A percentile compares a stretch with the other conserved stretches of the same genome.
phyloP scores from a whole-genome alignment of 345 rosid genomes.

The Durio zibethinus region DNA sequence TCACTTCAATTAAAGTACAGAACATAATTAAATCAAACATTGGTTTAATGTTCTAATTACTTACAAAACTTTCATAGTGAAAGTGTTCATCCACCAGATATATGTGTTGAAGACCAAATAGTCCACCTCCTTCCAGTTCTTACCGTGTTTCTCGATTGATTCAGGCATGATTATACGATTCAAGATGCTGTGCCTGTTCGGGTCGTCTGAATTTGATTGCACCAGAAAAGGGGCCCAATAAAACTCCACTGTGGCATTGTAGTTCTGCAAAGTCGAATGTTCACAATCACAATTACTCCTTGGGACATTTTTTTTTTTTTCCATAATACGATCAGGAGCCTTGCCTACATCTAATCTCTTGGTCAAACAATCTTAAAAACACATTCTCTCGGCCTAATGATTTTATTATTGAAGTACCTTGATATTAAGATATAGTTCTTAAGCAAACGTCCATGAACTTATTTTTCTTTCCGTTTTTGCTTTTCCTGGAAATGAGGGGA shows the following conservation, averaged over 20 bases:
- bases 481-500: background rate
- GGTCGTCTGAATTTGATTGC: slow-evolving; percentile 88
- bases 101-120: slow-evolving; percentile 86
- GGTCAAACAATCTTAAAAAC: no score
- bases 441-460: background rate
- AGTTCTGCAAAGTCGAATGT: slow-evolving; percentile 44
- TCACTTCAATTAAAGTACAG: background rate
- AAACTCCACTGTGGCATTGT: slow-evolving; percentile 89
- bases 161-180: slow-evolving; percentile 82
- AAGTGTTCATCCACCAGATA: slow-evolving; percentile 98
- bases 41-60: slow-evolving; percentile 15
- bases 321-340: no score
- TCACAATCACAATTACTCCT: background rate
- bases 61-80: slow-evolving; percentile 74
- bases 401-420: background rate
- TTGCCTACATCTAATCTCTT: slow-evolving; percentile 31
- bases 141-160: slow-evolving; percentile 77
- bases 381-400: no score
- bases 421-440: no score
- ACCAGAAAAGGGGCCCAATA: slow-evolving; percentile 98
- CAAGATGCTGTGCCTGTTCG: slow-evolving; percentile 61
- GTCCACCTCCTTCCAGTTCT: slow-evolving; percentile 80
- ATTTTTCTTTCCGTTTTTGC: background rate
- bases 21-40: background rate
- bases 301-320: no score